These are phyloP conservation scores for Gelatoporia subvermispora DNA, from an alignment of 768 basidiomycete genomes.

Conservation along the genomic window DNA sequence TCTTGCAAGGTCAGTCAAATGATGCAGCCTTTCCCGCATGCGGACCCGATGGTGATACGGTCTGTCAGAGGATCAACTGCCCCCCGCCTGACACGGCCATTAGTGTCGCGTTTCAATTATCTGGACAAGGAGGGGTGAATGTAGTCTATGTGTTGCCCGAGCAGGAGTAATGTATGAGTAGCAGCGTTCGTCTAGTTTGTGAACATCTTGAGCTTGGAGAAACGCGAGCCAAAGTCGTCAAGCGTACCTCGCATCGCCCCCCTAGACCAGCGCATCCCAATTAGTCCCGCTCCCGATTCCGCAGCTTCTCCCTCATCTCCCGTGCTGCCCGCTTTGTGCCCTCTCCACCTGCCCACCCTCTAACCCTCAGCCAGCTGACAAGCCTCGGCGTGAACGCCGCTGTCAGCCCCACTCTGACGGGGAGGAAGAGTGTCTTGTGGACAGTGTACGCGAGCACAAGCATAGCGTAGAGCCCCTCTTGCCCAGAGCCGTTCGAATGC, in stretches of 20 bases:
- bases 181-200: not conserved
- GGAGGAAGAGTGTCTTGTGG: conserved; percentile 92
- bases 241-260: no score
- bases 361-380: conserved; percentile 75
- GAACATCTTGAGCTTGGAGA: no score
- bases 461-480: conserved; percentile 88
- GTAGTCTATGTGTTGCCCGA: conserved; percentile 2
- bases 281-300: conserved; percentile 26
- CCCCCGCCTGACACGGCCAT: conserved; percentile 9
- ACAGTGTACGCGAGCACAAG: conserved; percentile 89
- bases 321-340: conserved; percentile 61
- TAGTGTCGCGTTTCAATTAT: no score
- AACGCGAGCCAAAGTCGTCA: no score
- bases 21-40: conserved; percentile 1
- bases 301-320: conserved; percentile 34
- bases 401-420: conserved; percentile 84
- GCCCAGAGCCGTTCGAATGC: conserved; percentile 33
- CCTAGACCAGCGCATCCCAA: conserved; percentile 28
- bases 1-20: conserved; percentile 39
- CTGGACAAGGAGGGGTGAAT: not conserved
- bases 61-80: conserved; percentile 9
- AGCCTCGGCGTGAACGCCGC: conserved; percentile 80
- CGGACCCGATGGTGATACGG: not conserved
- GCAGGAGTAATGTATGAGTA: conserved; percentile 1
- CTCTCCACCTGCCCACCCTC: conserved; percentile 80